phyloP scores from a whole-genome alignment of 495 filamentous ascomycete genomes.

The Trichoderma reesei region DNA sequence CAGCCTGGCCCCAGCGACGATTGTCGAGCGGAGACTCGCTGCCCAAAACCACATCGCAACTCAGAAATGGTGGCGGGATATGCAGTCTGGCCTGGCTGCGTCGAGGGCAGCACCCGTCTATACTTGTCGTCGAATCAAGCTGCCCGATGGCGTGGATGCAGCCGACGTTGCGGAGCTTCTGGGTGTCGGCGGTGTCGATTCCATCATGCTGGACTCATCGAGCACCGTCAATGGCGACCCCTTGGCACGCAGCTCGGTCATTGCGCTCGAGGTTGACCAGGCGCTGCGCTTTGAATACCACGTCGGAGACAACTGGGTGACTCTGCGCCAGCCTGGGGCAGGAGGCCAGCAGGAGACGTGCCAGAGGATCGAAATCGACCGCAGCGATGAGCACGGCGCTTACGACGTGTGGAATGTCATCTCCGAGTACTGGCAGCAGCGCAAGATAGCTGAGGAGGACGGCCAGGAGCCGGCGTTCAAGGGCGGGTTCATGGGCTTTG shows the following conservation, averaged over 20 bases:
- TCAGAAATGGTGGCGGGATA: constrained; percentile 5
- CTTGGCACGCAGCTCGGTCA: constrained; percentile 47
- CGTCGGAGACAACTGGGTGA: constrained; percentile 31
- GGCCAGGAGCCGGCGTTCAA: constrained; percentile 53
- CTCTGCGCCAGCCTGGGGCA: constrained; percentile 12
- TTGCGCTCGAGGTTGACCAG: constrained; percentile 48
- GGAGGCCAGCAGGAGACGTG: not conserved
- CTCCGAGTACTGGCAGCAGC: constrained; percentile 46
- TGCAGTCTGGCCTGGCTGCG: constrained; percentile 15
- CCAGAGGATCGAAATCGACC: not conserved
- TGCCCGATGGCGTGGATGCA: constrained; percentile 29
- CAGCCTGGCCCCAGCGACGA: not conserved
- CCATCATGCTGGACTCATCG: constrained; percentile 47
- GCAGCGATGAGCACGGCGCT: not conserved
- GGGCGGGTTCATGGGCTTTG: constrained; percentile 83
- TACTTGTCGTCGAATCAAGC: constrained; percentile 20
- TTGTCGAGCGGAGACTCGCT: not conserved
- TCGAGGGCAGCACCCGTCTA: constrained; percentile 21
- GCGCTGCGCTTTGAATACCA: constrained; percentile 46
- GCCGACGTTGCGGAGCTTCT: constrained; percentile 41
- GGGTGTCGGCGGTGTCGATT: constrained; percentile 27
- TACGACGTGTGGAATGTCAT: constrained; percentile 48
- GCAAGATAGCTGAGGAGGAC: constrained; percentile 24
- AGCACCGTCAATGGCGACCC: constrained; percentile 22
- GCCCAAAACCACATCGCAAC: not conserved